These are phyloP conservation scores for Pseudonitzschia multiseries DNA, from an alignment of 108 stramenopile genomes.

Conservation along the genomic window DNA sequence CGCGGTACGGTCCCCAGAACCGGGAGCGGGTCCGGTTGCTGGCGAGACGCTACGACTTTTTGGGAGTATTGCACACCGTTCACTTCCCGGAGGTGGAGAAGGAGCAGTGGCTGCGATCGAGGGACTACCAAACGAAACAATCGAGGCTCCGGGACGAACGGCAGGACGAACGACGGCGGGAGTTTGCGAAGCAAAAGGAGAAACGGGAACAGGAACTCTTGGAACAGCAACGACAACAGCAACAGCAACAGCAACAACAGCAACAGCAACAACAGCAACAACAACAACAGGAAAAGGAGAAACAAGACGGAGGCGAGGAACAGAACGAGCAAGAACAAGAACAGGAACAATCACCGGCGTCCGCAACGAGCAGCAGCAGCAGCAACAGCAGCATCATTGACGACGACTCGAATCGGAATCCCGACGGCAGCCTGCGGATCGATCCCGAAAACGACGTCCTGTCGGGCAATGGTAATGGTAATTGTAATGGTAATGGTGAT, in stretches of 20 bases:
- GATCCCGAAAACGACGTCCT: not conserved
- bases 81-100: constrained; percentile 15
- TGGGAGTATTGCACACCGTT: constrained; percentile 11
- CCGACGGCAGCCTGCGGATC: not conserved
- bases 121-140: not conserved
- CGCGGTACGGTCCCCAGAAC: constrained; percentile 73
- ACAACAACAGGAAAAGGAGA: constrained; percentile 19
- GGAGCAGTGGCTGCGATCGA: not conserved
- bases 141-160: not conserved
- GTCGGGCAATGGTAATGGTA: no score
- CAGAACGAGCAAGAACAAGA: no score
- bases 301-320: constrained; percentile 45
- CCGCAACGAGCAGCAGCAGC: not conserved
- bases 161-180: constrained; percentile 18
- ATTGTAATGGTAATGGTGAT: no score
- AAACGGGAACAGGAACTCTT: constrained; percentile 11
- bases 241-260: constrained; percentile 4
- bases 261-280: not conserved
- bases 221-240: not conserved
- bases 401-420: not conserved
- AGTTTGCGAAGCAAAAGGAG: not conserved
- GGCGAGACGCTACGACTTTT: constrained; percentile 45
- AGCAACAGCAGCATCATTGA: no score
- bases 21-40: constrained; percentile 45
- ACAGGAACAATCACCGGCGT: not conserved